A percentile compares a stretch with the other conserved stretches of the same genome.
These are phyloP conservation scores for Anthracocystis panici-leucophaei DNA, from an alignment of 1,284 basidiomycete species.

Conservation along the genomic window DNA sequence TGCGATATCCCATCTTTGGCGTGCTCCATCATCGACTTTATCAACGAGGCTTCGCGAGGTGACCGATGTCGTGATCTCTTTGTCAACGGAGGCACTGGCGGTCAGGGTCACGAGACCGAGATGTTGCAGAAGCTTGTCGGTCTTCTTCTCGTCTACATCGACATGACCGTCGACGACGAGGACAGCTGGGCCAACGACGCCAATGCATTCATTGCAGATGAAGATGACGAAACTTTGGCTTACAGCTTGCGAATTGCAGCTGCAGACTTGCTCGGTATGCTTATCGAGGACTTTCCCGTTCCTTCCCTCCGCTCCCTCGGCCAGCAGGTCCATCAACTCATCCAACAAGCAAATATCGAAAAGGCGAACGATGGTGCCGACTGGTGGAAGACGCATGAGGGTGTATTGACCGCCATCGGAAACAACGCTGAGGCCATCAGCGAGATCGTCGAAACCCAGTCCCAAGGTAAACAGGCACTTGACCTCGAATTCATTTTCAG, in stretches of 20 bases:
- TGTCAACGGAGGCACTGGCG: conserved; percentile 69
- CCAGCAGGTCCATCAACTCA: conserved; percentile 70
- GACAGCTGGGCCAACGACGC: conserved; percentile 89
- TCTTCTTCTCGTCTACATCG: conserved; percentile 79
- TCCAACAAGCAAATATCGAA: conserved; percentile 73
- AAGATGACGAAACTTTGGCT: conserved; percentile 87
- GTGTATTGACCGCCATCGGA: conserved; percentile 84
- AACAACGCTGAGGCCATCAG: conserved; percentile 82
- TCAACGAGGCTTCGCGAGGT: conserved; percentile 77
- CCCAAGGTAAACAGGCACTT: conserved; percentile 68
- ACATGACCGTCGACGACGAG: conserved; percentile 93
- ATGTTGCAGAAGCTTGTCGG: conserved; percentile 74
- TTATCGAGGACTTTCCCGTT: conserved; percentile 78
- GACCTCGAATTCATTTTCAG: conserved; percentile 82
- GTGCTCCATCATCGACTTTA: conserved; percentile 83
- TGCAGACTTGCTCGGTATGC: conserved; percentile 84
- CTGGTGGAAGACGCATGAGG: conserved; percentile 85
- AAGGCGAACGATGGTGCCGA: conserved; percentile 63
- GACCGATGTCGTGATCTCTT: conserved; percentile 77
- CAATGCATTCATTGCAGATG: conserved; percentile 91
- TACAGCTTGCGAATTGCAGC: conserved; percentile 86
- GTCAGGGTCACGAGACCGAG: conserved; percentile 71
- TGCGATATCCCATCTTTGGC: conserved; percentile 78
- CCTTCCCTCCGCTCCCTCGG: conserved; percentile 74
- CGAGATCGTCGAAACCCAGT: conserved; percentile 79